phyloP scores from a whole-genome alignment of 1,139 yeast species.

The Arxiozyma heterogenica region DNA sequence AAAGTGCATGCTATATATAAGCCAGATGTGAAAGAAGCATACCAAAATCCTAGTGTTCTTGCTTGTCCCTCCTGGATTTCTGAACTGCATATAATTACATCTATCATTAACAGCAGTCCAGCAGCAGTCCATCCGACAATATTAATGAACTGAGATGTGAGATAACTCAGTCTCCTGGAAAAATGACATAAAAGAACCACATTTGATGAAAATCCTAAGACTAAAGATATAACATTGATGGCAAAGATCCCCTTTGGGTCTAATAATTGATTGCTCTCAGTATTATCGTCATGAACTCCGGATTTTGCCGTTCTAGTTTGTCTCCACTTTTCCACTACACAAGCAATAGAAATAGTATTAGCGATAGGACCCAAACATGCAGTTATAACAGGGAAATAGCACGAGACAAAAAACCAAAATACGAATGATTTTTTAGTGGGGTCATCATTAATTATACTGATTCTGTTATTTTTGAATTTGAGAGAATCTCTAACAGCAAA shows the following conservation, averaged over 20 bases:
- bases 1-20: constrained; percentile 50
- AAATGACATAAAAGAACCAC: constrained; percentile 58
- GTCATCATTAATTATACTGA: constrained; percentile 22
- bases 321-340: constrained; percentile 68
- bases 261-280: constrained; percentile 13
- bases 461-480: constrained; percentile 20
- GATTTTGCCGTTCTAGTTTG: constrained; percentile 1
- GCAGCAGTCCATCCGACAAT: constrained; percentile 58
- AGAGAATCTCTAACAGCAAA: constrained; percentile 16
- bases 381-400: constrained; percentile 61
- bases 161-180: constrained; percentile 47
- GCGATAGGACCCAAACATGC: constrained; percentile 75
- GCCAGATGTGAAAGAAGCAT: constrained; percentile 54
- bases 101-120: constrained; percentile 41
- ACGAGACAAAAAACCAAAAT: constrained; percentile 53
- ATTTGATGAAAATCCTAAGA: constrained; percentile 59
- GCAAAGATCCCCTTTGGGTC: constrained; percentile 41
- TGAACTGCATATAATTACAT: constrained; percentile 34
- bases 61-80: constrained; percentile 12
- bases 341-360: constrained; percentile 61
- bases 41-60: constrained; percentile 68
- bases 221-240: constrained; percentile 53
- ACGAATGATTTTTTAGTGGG: constrained; percentile 32
- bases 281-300: neutral
- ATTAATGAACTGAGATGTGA: constrained; percentile 50